Evolutionary conservation across 2,329 filamentous ascomycete species (phyloP), one percentile per base, ranked within the genome.

Genomic region (Xylariaceae sp.): DNA sequence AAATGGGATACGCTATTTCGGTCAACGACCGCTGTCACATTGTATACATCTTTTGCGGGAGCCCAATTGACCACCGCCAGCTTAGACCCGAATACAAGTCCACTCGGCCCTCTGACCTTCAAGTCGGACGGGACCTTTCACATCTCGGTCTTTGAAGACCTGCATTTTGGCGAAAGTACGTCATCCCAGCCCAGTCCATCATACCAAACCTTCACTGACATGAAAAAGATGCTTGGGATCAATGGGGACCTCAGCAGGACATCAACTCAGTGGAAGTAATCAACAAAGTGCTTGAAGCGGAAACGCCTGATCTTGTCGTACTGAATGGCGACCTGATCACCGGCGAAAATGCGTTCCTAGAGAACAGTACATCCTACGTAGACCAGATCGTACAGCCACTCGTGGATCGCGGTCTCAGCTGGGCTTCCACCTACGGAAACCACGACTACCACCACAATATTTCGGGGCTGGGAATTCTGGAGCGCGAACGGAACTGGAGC

Each of bases 261-360:
- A 55, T 69, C 44, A 75, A 76, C 38, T 78, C 78, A 0, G 62
- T 75, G 3, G 50, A 62, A 4, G 78, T 85, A 0, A 77, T 87
- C 52, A 68, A 71, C 37, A 63, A 66, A 1, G 65, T 87, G 4
- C 69, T 88, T 2, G 68, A 78, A 28, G 61, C 58, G 1, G 83
- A 87, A 43, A 52, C 57, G 0, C 73, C 78, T 0, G 68, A 79
- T 30, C 67, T 88, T 0, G 81, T 84, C 0, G 76, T 88, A 0
- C 61, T 88, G 19, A 88, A 87, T 41, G 84, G 85, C 12, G 85
- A 88, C 51, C 67, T 88, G 3, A 81, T 86, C 41, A 84, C 83
- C 0, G 83, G 84, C 30, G 83, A 87, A 44, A 79, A 81, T 42
- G 73, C 72, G 0, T 76, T 67, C 45, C 43, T 68, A 3, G 62